A percentile compares a stretch with the other conserved stretches of the same genome.
Evolutionary conservation across 2,329 filamentous ascomycete species (phyloP).

Genomic region (Dothiorella sarmentorum): DNA sequence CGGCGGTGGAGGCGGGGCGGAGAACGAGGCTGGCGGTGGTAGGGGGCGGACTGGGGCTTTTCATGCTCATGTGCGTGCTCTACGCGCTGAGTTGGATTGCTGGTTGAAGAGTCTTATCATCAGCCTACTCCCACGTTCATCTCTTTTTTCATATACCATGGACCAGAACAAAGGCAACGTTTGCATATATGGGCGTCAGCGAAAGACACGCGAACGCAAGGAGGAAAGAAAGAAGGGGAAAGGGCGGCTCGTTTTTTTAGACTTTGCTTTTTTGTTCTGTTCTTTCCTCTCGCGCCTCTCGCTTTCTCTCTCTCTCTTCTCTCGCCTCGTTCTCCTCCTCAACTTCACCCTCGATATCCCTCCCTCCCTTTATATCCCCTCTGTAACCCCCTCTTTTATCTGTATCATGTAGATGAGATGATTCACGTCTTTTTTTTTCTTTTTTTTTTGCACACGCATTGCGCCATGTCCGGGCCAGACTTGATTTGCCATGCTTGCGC

Average conservation of each 20-base stretch:
- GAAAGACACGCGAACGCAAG: not conserved
- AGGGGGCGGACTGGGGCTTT: constrained; percentile 11
- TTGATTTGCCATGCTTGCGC: too few species aligned
- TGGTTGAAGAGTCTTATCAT: not conserved
- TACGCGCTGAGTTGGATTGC: constrained; percentile 15
- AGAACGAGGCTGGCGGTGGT: constrained; percentile 2
- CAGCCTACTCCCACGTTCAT: not conserved
- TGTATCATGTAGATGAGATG: constrained; percentile 15
- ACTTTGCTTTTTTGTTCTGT: not conserved
- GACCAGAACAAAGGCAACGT: not conserved
- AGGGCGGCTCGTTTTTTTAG: constrained; percentile 5
- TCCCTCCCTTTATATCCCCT: not conserved
- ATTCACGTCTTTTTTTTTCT: not conserved
- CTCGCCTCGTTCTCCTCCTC: not conserved
- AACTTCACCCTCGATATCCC: not conserved
- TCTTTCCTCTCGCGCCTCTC: not conserved
- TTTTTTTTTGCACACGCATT: too few species aligned
- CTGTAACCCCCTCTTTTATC: not conserved
- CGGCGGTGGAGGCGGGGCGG: not conserved
- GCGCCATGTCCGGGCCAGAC: too few species aligned
- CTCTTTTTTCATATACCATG: not conserved
- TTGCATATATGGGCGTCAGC: constrained; percentile 2
- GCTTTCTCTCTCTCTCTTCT: not conserved
- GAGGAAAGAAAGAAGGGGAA: not conserved
- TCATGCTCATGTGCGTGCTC: constrained; percentile 16